phyloP scores from a whole-genome alignment of 192 early-diverging fungal genomes.

The Phlyctochytrium arcticum region DNA sequence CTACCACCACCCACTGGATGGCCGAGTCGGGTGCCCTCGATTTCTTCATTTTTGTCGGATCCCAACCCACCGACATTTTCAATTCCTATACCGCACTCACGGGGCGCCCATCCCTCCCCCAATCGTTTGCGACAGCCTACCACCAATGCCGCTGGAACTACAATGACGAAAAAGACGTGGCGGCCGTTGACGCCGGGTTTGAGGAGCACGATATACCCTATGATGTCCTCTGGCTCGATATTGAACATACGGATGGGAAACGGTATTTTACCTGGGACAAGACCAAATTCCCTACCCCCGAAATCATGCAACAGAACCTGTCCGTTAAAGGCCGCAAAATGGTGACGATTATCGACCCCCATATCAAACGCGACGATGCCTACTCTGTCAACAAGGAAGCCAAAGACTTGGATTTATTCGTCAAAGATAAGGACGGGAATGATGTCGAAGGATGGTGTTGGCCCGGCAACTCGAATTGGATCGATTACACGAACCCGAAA shows the following conservation, averaged over 20 bases:
- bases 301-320: constrained; percentile 76
- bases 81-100: constrained; percentile 72
- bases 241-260: constrained; percentile 99
- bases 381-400: constrained; percentile 81
- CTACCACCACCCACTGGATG: constrained; percentile 85
- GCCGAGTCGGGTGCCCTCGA: constrained; percentile 89
- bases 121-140: constrained; percentile 84
- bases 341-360: constrained; percentile 96
- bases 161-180: constrained; percentile 83
- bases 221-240: constrained; percentile 99
- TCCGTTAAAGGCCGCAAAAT: constrained; percentile 76
- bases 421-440: constrained; percentile 68
- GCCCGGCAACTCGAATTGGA: constrained; percentile 88
- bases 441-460: constrained; percentile 98
- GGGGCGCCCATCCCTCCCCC: constrained; percentile 80
- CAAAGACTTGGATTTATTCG: constrained; percentile 65
- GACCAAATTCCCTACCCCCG: constrained; percentile 84
- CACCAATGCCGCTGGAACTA: constrained; percentile 99
- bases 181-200: constrained; percentile 78
- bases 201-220: constrained; percentile 90
- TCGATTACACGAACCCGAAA: constrained; percentile 81
- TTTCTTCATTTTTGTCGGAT: constrained; percentile 79
- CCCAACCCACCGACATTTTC: constrained; percentile 62
- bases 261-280: constrained; percentile 97
- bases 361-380: constrained; percentile 80